These are phyloP conservation scores for Phaeosphaeriaceae sp. DNA, from an alignment of 2,329 filamentous ascomycete species.

Conservation along the genomic window DNA sequence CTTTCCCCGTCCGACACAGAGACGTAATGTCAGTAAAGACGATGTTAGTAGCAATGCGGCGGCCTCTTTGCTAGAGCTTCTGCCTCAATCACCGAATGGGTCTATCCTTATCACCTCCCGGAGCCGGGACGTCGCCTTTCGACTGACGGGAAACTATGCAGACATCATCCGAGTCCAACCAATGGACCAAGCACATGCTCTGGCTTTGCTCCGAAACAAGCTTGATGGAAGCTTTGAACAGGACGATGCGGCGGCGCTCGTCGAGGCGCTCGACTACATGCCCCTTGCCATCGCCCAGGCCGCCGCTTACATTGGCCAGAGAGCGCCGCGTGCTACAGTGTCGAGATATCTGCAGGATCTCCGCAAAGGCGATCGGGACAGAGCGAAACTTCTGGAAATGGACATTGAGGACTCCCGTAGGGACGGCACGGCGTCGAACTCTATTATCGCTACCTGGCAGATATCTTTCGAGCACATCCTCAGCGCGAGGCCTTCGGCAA, in stretches of 20 bases:
- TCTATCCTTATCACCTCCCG: conserved; percentile 6
- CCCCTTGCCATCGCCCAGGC: no score
- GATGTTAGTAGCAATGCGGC: background rate
- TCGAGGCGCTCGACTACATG: background rate
- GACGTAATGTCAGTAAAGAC: background rate
- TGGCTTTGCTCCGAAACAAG: conserved; percentile 6
- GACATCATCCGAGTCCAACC: conserved; percentile 5
- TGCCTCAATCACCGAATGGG: conserved; percentile 17
- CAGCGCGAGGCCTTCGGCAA: conserved; percentile 35
- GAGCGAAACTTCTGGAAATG: background rate
- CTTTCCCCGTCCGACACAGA: background rate
- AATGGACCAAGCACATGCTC: conserved; percentile 7
- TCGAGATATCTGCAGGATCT: background rate
- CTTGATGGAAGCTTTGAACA: background rate
- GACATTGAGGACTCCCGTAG: background rate
- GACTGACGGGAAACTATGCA: background rate
- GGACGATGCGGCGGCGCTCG: no score
- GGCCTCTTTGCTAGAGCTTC: conserved; percentile 8
- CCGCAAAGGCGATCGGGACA: background rate
- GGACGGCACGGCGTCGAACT: conserved; percentile 7
- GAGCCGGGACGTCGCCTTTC: conserved; percentile 1
- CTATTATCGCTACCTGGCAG: conserved; percentile 47
- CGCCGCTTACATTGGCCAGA: background rate
- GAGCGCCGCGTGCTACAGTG: background rate
- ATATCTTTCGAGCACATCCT: conserved; percentile 46